Conservation (phyloP, 352 stramenopile species). For the Globisporangium spiculum region DNA sequence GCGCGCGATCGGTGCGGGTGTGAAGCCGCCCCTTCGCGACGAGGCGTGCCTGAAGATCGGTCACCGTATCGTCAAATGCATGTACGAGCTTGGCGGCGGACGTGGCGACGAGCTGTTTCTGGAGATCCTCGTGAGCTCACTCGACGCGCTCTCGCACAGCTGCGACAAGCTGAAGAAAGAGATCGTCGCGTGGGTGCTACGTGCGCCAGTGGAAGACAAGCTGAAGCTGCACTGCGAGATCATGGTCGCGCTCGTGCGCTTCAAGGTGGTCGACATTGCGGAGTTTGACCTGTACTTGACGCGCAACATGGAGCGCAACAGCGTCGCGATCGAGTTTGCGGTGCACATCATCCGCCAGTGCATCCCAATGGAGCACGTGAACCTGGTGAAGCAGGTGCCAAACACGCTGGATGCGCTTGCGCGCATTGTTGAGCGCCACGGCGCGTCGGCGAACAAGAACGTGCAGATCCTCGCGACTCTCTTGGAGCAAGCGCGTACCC, state of each 20-base stretch:
- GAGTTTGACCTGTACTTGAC: conserved; percentile 96
- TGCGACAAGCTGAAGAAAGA: conserved; percentile 94
- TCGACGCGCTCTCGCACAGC: conserved; percentile 91
- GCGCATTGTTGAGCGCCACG: conserved; percentile 82
- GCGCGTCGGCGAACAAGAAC: conserved; percentile 78
- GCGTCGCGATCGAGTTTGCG: conserved; percentile 95
- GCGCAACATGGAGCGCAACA: conserved; percentile 94
- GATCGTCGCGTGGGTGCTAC: conserved; percentile 93
- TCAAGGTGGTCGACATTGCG: conserved; percentile 90
- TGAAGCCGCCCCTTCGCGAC: conserved; percentile 78
- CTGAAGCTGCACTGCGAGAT: conserved; percentile 96
- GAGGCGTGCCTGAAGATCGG: conserved; percentile 95
- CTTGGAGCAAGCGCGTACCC: conserved; percentile 71
- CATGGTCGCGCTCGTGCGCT: conserved; percentile 93
- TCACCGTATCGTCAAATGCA: conserved; percentile 96
- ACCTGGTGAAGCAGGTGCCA: conserved; percentile 86
- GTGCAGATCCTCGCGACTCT: conserved; percentile 80
- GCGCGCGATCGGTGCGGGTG: conserved; percentile 60
- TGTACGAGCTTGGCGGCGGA: conserved; percentile 91
- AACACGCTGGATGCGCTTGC: conserved; percentile 92
- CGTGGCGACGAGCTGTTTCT: conserved; percentile 91
- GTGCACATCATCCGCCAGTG: conserved; percentile 93
- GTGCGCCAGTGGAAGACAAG: conserved; percentile 92
- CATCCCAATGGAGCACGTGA: conserved; percentile 92
- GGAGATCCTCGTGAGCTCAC: conserved; percentile 93